phyloP scores from a whole-genome alignment of 306 rosid species.

The Lathyrus aphaca region DNA sequence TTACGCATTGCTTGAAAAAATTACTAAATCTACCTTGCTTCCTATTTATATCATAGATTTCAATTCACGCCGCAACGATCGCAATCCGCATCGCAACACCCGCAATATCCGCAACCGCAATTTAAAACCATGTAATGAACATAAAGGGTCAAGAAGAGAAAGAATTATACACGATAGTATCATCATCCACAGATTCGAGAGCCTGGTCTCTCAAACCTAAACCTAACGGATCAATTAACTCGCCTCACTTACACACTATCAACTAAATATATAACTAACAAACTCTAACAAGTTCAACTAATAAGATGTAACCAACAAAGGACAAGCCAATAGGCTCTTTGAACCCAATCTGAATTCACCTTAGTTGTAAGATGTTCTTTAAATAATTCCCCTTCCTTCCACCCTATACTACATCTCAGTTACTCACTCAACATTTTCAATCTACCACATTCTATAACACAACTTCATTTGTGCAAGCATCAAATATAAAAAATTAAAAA shows the following conservation, averaged over 20 bases:
- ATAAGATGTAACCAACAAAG: slow-evolving; percentile 9
- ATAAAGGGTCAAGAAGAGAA: background rate
- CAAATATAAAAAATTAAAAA: slow-evolving; percentile 11
- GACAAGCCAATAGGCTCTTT: background rate
- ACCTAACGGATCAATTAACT: slow-evolving; percentile 10
- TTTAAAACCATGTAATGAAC: too few relatives aligned
- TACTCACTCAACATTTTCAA: background rate
- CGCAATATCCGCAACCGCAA: too few relatives aligned
- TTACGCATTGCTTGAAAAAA: too few relatives aligned
- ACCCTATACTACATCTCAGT: slow-evolving; percentile 4
- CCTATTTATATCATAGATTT: too few relatives aligned
- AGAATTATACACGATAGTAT: background rate
- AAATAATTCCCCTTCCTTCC: background rate
- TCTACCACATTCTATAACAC: background rate
- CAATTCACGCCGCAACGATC: too few relatives aligned
- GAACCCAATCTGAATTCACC: background rate
- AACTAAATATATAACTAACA: background rate
- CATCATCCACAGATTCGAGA: background rate
- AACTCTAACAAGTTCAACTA: background rate
- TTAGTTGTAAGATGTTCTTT: background rate
- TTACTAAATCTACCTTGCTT: too few relatives aligned
- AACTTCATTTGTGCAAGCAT: slow-evolving; percentile 10
- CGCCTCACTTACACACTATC: background rate
- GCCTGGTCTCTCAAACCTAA: background rate
- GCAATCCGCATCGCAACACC: too few relatives aligned